Evolutionary conservation across 2,329 filamentous ascomycete genomes (phyloP), one percentile per base, ranked within the genome.

Genomic region (Aspergillus fumigatiaffinis): DNA sequence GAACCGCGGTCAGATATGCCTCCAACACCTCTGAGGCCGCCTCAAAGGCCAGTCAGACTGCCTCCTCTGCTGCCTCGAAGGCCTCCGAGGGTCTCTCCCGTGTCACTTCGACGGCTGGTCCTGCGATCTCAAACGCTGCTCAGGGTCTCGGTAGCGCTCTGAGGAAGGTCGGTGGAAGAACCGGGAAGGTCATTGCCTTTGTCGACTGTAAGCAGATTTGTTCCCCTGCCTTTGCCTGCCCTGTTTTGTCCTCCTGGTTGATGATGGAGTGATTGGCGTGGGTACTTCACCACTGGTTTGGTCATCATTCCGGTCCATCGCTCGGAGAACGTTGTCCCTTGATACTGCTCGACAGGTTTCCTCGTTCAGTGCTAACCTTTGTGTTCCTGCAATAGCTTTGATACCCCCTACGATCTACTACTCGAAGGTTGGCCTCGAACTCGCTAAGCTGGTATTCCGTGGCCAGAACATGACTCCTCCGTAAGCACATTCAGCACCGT

Each of bases 401-500:
- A 85, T 92, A 67, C 94, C 94, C 67, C 87, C 87, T 61, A 88
- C 92, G 63, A 74, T 95, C 74, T 97, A 97, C 86, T 99, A 97
- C 83, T 87, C 88, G 71, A 90, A 87, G 76, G 93, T 97, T 73
- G 89, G 84, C 69, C 80, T 92, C 64, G 94, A 99, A 83, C 83
- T 97, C 60, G 84, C 84, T 74, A 96, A 90, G 84, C 84, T 97
- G 66, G 86, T 97, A 66, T 91, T 92, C 82, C 85, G 86, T 70
- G 87, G 87, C 76, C 92, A 93, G 79, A 90, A 89, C 81, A 97
- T 99, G 92, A 82, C 84, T 73, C 92, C 91, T 79, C 94, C 94
- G 94, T 99, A 89, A 87, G 92, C 82, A 52, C 47, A 12, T 26
- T 8, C 44, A 25, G 17, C 21, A 4, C 21, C 21, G 44, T 29